Base-by-base conservation (phyloP, 257 asterid species). In the Paulownia fortunei region DNA sequence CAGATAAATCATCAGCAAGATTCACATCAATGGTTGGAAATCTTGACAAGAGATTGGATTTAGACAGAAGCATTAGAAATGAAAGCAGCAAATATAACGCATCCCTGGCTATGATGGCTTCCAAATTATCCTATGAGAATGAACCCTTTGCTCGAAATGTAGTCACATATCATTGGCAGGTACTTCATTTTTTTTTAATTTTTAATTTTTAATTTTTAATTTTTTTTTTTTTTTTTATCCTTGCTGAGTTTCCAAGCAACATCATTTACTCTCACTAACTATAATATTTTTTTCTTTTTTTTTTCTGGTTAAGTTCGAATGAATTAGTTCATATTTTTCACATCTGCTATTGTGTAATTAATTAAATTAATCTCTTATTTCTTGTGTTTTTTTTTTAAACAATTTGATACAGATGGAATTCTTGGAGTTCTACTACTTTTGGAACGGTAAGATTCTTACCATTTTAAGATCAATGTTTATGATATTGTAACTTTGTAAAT, bases 61-160 rank as follows among this genome's bases (percentile, higher is more conserved):
- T 92, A 30, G 87, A 86, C 66, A 60, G 4, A 32, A 82, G 27
- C 4, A 79, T 73, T 59, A 58, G 18, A 8, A 66, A 37, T 4
- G 55, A 58, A 15, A 81, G 77, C 44, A 26, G 27, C 52, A 61
- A 83, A 34, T 78, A 83, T 39, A 49, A 54, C 51, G 74, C 96
- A 32, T 71, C 83, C 9, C 49, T 87, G 5, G 80, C 94, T 2
- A 73, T 88, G 0, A 89, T 92, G 95, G 95, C 95, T 2, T 86
- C 95, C 68, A 89, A 92, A 84, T 65, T 89, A 23, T 79, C 91
- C 1, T 92, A 92, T 36, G 97, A 92, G 66, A 89, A 92, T 70
- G 60, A 82, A 77, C 76, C 91, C 16, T 87, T 86, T 74, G 72
- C 72, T 8, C 75, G 34, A 72, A 79, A 83, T 18, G 82, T 87